Conservation (phyloP, 129 eudicot species). For the Centella asiatica region DNA sequence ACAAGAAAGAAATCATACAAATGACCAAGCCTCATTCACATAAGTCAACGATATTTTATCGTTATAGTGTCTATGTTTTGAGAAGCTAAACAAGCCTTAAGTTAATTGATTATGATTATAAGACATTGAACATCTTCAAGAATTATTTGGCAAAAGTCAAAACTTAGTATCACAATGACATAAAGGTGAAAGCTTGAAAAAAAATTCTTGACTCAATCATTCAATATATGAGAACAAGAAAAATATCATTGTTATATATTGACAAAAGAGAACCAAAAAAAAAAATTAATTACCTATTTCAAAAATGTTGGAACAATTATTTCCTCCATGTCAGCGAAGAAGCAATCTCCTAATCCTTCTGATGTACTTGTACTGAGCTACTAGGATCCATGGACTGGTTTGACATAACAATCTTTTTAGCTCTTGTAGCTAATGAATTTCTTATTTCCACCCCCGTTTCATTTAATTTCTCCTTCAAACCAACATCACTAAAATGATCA, state of each 20-base stretch:
- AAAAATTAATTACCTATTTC: slow-evolving; percentile 4
- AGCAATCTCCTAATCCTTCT: slow-evolving; percentile 6
- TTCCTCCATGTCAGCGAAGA: not conserved
- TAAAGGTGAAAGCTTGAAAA: not conserved
- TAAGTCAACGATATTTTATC: not conserved
- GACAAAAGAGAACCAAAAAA: not conserved
- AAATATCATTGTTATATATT: too few species aligned
- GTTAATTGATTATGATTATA: not conserved
- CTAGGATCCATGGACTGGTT: not conserved
- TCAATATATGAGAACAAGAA: too few species aligned
- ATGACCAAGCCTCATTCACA: not conserved
- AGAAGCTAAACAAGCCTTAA: not conserved
- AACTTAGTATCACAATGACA: not conserved
- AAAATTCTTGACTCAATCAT: not conserved
- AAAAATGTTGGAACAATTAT: not conserved
- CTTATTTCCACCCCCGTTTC: slow-evolving; percentile 44
- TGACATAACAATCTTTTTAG: slow-evolving; percentile 11
- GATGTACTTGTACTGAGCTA: not conserved
- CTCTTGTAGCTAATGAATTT: slow-evolving; percentile 66
- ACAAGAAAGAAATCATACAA: not conserved
- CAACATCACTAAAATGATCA: slow-evolving; percentile 1
- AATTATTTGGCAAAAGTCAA: slow-evolving; percentile 1
- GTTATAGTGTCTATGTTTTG: not conserved
- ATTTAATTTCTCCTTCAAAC: slow-evolving; percentile 17
- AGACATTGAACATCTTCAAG: not conserved